Conservation (phyloP, 495 filamentous ascomycete species). For the Articulospora tetracladia region DNA sequence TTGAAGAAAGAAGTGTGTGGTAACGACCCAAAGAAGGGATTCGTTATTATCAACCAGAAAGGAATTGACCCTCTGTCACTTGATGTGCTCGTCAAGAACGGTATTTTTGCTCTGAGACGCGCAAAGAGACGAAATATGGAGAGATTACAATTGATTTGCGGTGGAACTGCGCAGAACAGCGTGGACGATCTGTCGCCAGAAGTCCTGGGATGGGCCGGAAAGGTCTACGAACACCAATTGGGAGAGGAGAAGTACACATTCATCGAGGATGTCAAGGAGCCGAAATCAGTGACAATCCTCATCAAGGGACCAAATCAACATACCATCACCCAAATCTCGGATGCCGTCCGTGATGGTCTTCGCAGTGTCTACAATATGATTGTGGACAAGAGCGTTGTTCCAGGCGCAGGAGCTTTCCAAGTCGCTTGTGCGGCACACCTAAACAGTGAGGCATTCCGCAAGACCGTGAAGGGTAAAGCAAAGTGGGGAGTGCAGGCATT, state of each 20-base stretch:
- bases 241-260: slow-evolving; percentile 99
- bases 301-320: slow-evolving; percentile 98
- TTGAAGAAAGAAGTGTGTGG: slow-evolving; percentile 98
- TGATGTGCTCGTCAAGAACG: slow-evolving; percentile 95
- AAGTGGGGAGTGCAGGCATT: slow-evolving; percentile 94
- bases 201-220: slow-evolving; percentile 91
- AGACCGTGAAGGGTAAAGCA: slow-evolving; percentile 92
- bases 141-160: slow-evolving; percentile 89
- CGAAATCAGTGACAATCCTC: slow-evolving; percentile 96
- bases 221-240: slow-evolving; percentile 95
- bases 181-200: slow-evolving; percentile 90
- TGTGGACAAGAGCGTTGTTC: slow-evolving; percentile 90
- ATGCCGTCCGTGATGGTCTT: slow-evolving; percentile 95
- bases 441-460: slow-evolving; percentile 73
- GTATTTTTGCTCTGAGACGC: slow-evolving; percentile 87
- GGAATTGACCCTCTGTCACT: slow-evolving; percentile 95
- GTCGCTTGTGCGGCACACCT: slow-evolving; percentile 90
- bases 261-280: slow-evolving; percentile 96
- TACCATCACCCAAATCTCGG: slow-evolving; percentile 93
- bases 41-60: slow-evolving; percentile 99
- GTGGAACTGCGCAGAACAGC: slow-evolving; percentile 88
- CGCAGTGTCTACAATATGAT: slow-evolving; percentile 98
- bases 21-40: slow-evolving; percentile 88
- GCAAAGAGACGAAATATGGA: slow-evolving; percentile 99
- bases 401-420: slow-evolving; percentile 94